phyloP scores from a whole-genome alignment of 441 rosid genomes.

The Breynia disticha region DNA sequence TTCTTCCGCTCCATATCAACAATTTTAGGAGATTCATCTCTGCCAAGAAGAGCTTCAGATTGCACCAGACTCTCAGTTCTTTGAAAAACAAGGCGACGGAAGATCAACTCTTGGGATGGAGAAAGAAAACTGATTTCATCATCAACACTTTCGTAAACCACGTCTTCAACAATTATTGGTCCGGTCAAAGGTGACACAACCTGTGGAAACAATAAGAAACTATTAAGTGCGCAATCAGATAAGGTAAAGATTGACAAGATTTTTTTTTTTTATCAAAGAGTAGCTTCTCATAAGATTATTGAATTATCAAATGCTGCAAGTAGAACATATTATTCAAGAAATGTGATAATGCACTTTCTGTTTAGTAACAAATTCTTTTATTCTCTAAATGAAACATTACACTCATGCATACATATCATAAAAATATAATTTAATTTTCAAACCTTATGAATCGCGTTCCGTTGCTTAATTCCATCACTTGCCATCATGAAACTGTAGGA shows the following conservation, averaged over 20 bases:
- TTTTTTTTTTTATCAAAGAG: no score
- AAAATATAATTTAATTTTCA: constrained; percentile 1
- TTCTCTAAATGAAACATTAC: background rate
- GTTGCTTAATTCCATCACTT: constrained; percentile 70
- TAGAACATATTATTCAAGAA: no score
- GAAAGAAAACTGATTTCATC: constrained; percentile 29
- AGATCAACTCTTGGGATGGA: constrained; percentile 39
- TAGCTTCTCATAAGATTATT: no score
- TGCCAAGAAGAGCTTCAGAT: constrained; percentile 75
- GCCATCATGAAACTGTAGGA: constrained; percentile 81
- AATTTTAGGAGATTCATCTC: constrained; percentile 25
- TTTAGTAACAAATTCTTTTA: background rate
- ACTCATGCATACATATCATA: background rate
- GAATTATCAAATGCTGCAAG: no score
- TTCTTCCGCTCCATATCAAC: constrained; percentile 27
- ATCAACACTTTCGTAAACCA: constrained; percentile 57
- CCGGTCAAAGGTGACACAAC: constrained; percentile 68
- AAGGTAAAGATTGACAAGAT: no score
- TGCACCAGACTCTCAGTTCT: constrained; percentile 74
- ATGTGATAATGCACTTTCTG: no score
- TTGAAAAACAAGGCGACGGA: constrained; percentile 83
- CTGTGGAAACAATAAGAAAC: constrained; percentile 27
- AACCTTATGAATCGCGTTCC: constrained; percentile 52
- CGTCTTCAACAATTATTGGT: constrained; percentile 64
- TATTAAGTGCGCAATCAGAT: background rate